phyloP scores from a whole-genome alignment of 139 green algal genomes.

The Marvania coccoides region DNA sequence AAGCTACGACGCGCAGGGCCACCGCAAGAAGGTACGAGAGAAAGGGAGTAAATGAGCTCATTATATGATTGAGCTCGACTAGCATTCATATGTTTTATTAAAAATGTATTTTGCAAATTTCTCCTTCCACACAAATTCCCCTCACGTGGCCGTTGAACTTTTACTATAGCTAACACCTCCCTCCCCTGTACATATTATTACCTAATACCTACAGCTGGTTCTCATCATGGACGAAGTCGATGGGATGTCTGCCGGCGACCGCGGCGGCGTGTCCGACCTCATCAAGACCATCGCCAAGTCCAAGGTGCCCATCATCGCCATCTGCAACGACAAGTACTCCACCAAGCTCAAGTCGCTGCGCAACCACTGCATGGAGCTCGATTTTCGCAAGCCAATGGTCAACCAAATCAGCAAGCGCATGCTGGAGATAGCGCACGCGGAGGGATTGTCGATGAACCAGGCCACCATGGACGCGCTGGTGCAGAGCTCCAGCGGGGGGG shows the following conservation, averaged over 20 bases:
- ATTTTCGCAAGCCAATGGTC: slow-evolving; percentile 71
- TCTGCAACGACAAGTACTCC: slow-evolving; percentile 98
- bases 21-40: slow-evolving; percentile 27
- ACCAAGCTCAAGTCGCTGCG: slow-evolving; percentile 82
- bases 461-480: slow-evolving; percentile 73
- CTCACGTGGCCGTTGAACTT: no score
- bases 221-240: slow-evolving; percentile 99
- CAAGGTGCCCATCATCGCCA: slow-evolving; percentile 94
- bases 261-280: slow-evolving; percentile 87
- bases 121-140: no score
- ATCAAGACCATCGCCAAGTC: slow-evolving; percentile 82
- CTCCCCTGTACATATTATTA: background rate
- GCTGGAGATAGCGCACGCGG: slow-evolving; percentile 53
- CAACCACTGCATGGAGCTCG: slow-evolving; percentile 85
- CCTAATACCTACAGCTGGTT: slow-evolving; percentile 34
- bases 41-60: background rate
- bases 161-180: no score
- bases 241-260: slow-evolving; percentile 90
- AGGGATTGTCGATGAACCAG: slow-evolving; percentile 71
- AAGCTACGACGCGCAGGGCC: background rate
- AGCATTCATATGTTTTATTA: no score
- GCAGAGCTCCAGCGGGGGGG: slow-evolving; percentile 68
- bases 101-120: no score
- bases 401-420: slow-evolving; percentile 77
- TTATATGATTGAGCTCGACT: no score